Evolutionary conservation across 2,329 filamentous ascomycete genomes (phyloP).

Genomic region (Beauveria caledonica): DNA sequence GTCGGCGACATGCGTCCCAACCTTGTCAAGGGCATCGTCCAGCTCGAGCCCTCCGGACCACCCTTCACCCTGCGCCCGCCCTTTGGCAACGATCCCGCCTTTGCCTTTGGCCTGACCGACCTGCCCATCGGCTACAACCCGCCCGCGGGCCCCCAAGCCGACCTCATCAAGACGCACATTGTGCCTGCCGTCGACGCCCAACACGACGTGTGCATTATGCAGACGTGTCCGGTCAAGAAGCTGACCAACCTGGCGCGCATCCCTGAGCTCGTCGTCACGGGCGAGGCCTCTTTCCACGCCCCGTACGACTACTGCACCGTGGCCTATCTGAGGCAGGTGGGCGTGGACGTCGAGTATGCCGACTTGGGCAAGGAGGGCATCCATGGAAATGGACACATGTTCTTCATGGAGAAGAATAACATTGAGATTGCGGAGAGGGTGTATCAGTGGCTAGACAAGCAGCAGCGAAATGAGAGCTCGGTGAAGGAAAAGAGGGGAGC

Average conservation of each 20-base stretch:
- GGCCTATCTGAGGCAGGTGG: slow-evolving; percentile 39
- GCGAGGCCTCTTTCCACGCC: slow-evolving; percentile 42
- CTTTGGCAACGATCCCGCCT: slow-evolving; percentile 15
- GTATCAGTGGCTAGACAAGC: slow-evolving; percentile 14
- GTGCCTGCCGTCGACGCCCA: slow-evolving; percentile 20
- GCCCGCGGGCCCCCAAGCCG: slow-evolving; percentile 13
- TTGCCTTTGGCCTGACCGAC: slow-evolving; percentile 22
- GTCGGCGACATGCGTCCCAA: slow-evolving; percentile 20
- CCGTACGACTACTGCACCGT: slow-evolving; percentile 46
- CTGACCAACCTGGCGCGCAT: slow-evolving; percentile 37
- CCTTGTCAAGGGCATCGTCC: slow-evolving; percentile 22
- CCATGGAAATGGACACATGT: slow-evolving; percentile 43
- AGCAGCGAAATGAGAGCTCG: not conserved
- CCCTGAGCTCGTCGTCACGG: slow-evolving; percentile 37
- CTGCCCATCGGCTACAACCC: slow-evolving; percentile 22
- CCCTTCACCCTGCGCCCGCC: slow-evolving; percentile 18
- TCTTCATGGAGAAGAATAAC: slow-evolving; percentile 38
- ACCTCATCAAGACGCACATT: slow-evolving; percentile 15
- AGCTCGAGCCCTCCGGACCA: slow-evolving; percentile 22
- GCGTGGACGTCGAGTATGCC: slow-evolving; percentile 34
- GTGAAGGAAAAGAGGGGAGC: not conserved
- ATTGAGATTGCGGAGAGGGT: slow-evolving; percentile 16
- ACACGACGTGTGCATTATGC: slow-evolving; percentile 23
- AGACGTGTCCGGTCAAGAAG: slow-evolving; percentile 24
- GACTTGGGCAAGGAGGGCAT: slow-evolving; percentile 36